Evolutionary conservation across 2,329 filamentous ascomycete species (phyloP), one percentile per base, ranked within the genome.

Genomic region (Monilinia aucupariae): DNA sequence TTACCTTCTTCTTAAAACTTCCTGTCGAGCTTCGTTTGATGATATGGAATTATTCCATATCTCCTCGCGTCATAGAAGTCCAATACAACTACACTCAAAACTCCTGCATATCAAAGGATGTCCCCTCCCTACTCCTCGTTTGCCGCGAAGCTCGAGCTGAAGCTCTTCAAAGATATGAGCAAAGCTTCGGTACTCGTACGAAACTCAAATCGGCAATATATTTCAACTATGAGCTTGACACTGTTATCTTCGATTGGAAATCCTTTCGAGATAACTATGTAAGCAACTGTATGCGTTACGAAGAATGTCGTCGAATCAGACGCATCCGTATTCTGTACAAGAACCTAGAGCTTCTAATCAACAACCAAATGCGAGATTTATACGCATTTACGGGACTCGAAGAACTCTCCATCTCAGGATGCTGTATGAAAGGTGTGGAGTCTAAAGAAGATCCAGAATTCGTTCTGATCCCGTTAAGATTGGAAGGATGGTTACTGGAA

Each of bases 141-240:
- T 59, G 30, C 6, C 30, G 15, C 10, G n/a, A 50, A 59, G 15
- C 45, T 39, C 30, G 30, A 20, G n/a, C 45, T 7, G 30, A 51
- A 50, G 34, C 30, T 59, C 45, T 50, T 59, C 27, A n/a, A 34
- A 43, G 13, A 13, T 49, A 49, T 59, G 55, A 25, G 17, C 45
- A 22, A 20, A 25, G 41, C 12, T 50, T 59, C 30, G 55, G 20
- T 20, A 59, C 30, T 39, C 41, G 32, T 47, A 37, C 8, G 4
- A 37, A 49, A 49, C 17, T 39, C 13, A n/a, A 27, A 20, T 34
- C 13, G 6, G 9, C 27, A 2, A 58, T 58, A 22, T 47, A 58
- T n/a, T 32, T 47, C 25, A 47, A 58, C 22, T 50, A 59, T 48
- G 43, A 59, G 20, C 13, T 25, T 25, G 30, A 59, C 17, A 37